Evolutionary conservation across 306 rosid genomes (phyloP).

Genomic region (Prunus davidiana): DNA sequence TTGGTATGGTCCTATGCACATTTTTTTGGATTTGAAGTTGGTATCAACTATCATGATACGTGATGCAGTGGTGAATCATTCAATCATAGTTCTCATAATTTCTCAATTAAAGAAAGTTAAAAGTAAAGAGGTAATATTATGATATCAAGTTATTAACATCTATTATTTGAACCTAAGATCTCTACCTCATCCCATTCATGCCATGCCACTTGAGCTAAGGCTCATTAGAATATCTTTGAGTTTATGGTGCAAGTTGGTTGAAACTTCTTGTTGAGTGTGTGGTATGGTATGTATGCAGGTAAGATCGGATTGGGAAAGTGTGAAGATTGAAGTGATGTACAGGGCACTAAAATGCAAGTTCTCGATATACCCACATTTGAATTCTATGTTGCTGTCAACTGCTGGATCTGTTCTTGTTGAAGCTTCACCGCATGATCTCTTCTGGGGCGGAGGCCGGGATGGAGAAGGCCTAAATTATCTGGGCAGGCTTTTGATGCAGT

Average conservation of each 20-base stretch:
- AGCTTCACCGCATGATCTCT: conserved; percentile 87
- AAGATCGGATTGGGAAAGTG: conserved; percentile 77
- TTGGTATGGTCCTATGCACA: conserved; percentile 44
- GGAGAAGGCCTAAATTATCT: conserved; percentile 93
- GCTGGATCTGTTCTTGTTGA: conserved; percentile 85
- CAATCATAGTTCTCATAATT: neutral
- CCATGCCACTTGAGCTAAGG: neutral
- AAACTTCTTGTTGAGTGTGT: neutral
- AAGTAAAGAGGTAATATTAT: neutral
- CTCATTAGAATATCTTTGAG: neutral
- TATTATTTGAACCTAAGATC: neutral
- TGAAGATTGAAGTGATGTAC: conserved; percentile 83
- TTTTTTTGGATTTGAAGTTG: conserved; percentile 5
- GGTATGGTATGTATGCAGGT: conserved; percentile 37
- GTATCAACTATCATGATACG: neutral
- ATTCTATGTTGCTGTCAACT: conserved; percentile 74
- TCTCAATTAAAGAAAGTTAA: neutral
- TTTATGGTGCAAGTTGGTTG: neutral
- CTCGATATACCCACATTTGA: conserved; percentile 74
- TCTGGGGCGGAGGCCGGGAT: conserved; percentile 95
- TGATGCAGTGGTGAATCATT: neutral
- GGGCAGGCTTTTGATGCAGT: conserved; percentile 79
- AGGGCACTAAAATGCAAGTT: conserved; percentile 80
- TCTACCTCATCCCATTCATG: neutral
- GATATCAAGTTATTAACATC: neutral